Evolutionary conservation across 108 stramenopile genomes (phyloP), one percentile per base, ranked within the genome.

Genomic region (Cyclotella sp.): DNA sequence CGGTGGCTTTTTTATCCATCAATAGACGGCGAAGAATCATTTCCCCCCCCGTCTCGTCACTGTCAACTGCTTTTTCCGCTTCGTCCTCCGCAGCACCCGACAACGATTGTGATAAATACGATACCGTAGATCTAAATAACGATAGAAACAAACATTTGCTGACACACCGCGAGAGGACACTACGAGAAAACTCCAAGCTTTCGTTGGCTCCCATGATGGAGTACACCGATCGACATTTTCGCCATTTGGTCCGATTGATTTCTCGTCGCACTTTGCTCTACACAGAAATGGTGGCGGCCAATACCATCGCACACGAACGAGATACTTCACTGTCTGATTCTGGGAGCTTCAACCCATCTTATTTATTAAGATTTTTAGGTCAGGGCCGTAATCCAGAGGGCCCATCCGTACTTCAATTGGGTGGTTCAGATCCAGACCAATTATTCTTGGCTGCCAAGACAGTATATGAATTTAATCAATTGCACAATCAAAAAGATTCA

Each of bases 191-290:
- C 47, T 82, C 81, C 58, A 88, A 84, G 60, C 79, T 96, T 11
- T 90, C 89, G 24, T 64, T 99, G 15, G 99, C 99, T 1, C 99
- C 99, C 73, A 99, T 99, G 99, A 99, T 99, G 98, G 98, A 98
- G 54, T 99, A 97, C 60, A 99, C 99, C 6, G 97, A 98, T 84
- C 86, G 96, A 8, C 97, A 99, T 78, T 97, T 98, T 82, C 96
- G 99, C 12, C 87, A 95, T 75, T 66, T 96, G 53, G 77, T 94
- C 0, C 90, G 95, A n/a, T 79, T 98, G 6, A 53, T 98, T 9
- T 93, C 96, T 2, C 66, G 83, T n/a, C 65, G 65, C 14, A 98
- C 96, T 26, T 73, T 96, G 21, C 68, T 99, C 22, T 99, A 97
- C 72, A 98, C 97, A 13, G 99, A 99, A 88, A 99, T 99, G 99